These are phyloP conservation scores for Exophiala sp. DNA, from an alignment of 2,329 filamentous ascomycete species.

Conservation along the genomic window DNA sequence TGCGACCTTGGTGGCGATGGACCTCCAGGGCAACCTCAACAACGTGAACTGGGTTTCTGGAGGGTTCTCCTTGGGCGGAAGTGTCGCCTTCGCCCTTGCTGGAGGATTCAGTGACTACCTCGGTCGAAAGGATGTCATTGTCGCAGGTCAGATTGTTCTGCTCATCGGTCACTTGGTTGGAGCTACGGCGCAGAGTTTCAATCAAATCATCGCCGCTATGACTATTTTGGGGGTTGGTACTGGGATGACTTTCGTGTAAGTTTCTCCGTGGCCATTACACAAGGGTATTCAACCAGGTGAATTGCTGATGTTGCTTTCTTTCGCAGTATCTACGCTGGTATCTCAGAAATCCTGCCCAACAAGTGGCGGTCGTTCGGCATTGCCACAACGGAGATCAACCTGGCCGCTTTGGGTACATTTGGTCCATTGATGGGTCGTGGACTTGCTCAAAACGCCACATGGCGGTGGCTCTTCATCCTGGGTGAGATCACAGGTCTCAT, in stretches of 20 bases:
- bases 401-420: neutral
- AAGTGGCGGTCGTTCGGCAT: constrained; percentile 3
- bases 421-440: neutral
- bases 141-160: constrained; percentile 27
- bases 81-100: constrained; percentile 1
- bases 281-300: neutral
- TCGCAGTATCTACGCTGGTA: neutral
- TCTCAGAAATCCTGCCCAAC: constrained; percentile 3
- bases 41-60: constrained; percentile 5
- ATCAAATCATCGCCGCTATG: constrained; percentile 37
- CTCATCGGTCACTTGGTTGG: constrained; percentile 38
- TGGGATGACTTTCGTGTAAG: constrained; percentile 24
- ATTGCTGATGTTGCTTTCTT: neutral
- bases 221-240: constrained; percentile 38
- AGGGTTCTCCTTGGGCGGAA: constrained; percentile 1
- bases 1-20: neutral
- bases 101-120: constrained; percentile 2
- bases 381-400: neutral
- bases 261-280: neutral
- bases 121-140: constrained; percentile 1
- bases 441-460: neutral
- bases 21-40: neutral
- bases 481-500: neutral
- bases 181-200: constrained; percentile 36
- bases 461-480: constrained; percentile 6